A percentile compares a stretch with the other conserved stretches of the same genome.
These are phyloP conservation scores for Ensete ventricosum DNA, from an alignment of 176 grass and related monocot genomes.

Conservation along the genomic window DNA sequence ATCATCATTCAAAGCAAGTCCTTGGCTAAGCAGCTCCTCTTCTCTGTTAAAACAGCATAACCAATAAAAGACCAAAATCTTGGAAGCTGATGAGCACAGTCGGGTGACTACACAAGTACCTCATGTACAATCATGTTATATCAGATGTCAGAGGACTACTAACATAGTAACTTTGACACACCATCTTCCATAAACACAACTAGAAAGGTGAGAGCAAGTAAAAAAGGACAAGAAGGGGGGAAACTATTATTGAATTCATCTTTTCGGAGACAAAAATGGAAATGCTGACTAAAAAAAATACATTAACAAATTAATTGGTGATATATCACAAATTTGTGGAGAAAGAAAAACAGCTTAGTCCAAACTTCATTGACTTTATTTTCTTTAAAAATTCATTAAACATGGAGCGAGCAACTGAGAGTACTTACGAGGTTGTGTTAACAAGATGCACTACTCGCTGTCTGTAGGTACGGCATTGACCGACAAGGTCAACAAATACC, in stretches of 20 bases:
- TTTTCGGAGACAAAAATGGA: no score
- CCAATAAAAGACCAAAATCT: neutral
- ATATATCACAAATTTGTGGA: neutral
- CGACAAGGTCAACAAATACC: conserved; percentile 87
- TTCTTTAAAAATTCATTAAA: neutral
- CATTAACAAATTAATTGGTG: no score
- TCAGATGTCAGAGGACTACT: neutral
- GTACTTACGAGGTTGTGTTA: conserved; percentile 69
- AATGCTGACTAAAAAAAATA: no score
- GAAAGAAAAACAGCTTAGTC: neutral
- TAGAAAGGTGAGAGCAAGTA: neutral
- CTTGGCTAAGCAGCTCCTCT: conserved; percentile 69
- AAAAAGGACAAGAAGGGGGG: no score
- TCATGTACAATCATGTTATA: no score
- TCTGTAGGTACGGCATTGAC: conserved; percentile 86
- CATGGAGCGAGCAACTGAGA: neutral
- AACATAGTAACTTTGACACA: neutral
- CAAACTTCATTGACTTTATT: neutral
- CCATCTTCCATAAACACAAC: neutral
- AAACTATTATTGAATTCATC: no score
- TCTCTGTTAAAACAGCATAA: conserved; percentile 33
- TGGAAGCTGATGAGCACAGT: neutral
- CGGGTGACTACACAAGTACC: no score
- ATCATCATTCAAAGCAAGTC: conserved; percentile 85
- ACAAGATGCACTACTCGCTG: conserved; percentile 91